These are phyloP conservation scores for Aegilops tauschii DNA, from an alignment of 176 grass and related monocot species.

Conservation along the genomic window DNA sequence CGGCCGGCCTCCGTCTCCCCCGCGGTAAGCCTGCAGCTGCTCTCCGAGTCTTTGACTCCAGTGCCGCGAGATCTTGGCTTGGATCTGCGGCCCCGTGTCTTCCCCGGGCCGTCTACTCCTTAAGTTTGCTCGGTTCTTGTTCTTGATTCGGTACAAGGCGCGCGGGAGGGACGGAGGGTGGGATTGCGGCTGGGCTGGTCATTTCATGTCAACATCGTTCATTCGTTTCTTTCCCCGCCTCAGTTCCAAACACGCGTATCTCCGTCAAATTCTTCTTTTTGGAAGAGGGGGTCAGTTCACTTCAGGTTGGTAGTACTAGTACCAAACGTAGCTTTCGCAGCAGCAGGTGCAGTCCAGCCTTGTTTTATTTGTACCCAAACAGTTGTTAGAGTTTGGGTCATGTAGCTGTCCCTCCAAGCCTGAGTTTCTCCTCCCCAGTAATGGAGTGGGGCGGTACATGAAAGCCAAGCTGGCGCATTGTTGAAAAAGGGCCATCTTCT, in stretches of 20 bases:
- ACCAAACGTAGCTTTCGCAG: conserved; percentile 36
- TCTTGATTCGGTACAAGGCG: conserved; percentile 14
- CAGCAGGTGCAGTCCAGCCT: conserved; percentile 3
- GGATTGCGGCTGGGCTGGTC: conserved; percentile 16
- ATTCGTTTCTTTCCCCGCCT: background rate
- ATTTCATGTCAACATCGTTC: conserved; percentile 28
- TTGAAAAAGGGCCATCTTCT: background rate
- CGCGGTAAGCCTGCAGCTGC: conserved; percentile 27
- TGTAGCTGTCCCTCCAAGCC: background rate
- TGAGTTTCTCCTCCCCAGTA: background rate
- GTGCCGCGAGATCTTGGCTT: conserved; percentile 35
- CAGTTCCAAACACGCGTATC: background rate
- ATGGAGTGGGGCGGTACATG: conserved; percentile 16
- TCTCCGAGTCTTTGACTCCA: background rate
- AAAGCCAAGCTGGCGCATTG: background rate
- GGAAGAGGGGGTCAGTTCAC: background rate
- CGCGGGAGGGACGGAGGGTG: background rate
- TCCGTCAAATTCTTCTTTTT: conserved; percentile 18
- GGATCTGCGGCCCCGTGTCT: conserved; percentile 32
- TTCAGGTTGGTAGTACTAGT: conserved; percentile 18
- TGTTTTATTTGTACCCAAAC: conserved; percentile 12
- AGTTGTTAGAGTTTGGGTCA: conserved; percentile 23
- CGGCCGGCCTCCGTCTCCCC: background rate
- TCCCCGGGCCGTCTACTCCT: background rate
- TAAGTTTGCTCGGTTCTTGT: conserved; percentile 13